Percentiles rank a stretch among this genome's conserved stretches.
phyloP scores from a whole-genome alignment of 345 rosid species.

The Populus davidiana region DNA sequence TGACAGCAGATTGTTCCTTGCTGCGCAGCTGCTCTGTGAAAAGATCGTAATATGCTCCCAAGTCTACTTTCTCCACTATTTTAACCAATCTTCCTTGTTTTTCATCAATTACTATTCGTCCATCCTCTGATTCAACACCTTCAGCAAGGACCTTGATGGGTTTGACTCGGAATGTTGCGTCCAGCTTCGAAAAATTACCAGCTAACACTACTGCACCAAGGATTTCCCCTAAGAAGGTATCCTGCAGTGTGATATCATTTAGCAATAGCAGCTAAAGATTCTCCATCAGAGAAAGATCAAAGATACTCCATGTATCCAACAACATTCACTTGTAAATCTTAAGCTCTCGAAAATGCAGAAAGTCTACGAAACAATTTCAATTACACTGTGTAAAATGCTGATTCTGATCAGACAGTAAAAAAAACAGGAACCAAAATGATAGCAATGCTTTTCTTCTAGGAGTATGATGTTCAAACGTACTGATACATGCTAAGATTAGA shows the following conservation, averaged over 20 bases:
- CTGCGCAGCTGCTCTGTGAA: conserved; percentile 48
- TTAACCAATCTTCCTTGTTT: conserved; percentile 41
- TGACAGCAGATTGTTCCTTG: conserved; percentile 57
- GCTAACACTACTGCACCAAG: conserved; percentile 68
- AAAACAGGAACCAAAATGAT: no score
- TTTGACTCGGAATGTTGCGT: conserved; percentile 34
- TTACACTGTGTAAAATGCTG: no score
- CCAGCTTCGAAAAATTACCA: conserved; percentile 36
- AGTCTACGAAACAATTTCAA: no score
- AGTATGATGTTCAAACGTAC: no score
- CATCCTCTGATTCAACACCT: conserved; percentile 59
- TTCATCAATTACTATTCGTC: conserved; percentile 40
- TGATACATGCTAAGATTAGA: neutral
- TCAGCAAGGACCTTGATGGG: conserved; percentile 47
- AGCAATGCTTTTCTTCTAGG: no score
- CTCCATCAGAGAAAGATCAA: no score
- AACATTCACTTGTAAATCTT: no score
- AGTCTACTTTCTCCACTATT: conserved; percentile 45
- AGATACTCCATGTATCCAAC: no score
- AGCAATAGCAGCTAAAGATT: neutral
- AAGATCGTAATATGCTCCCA: conserved; percentile 34
- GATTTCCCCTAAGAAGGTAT: conserved; percentile 75
- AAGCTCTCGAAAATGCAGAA: no score
- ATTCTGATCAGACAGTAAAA: no score
- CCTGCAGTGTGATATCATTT: conserved; percentile 39